Evolutionary conservation across 805 yeast species (phyloP).

Genomic region (Teunomyces gatunensis): DNA sequence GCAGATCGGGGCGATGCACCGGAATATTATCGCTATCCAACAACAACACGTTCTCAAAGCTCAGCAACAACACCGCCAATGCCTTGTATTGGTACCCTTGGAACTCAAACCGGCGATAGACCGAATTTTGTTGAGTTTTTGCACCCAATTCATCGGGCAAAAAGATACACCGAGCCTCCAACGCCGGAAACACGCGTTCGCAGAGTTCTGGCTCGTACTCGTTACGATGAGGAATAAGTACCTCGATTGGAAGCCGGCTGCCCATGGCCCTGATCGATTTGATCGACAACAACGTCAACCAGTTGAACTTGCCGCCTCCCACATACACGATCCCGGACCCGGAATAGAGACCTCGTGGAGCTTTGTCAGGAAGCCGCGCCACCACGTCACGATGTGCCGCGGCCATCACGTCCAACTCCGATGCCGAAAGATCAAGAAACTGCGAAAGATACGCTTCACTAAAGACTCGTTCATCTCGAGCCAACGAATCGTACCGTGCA

Average conservation of each 20-base stretch:
- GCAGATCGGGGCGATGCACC: slow-evolving; percentile 56
- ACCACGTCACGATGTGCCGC: slow-evolving; percentile 48
- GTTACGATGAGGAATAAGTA: slow-evolving; percentile 65
- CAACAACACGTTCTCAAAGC: slow-evolving; percentile 67
- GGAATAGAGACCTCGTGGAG: slow-evolving; percentile 34
- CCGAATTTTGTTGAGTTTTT: slow-evolving; percentile 13
- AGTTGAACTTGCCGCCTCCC: slow-evolving; percentile 78
- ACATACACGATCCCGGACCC: slow-evolving; percentile 65
- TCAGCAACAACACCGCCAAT: slow-evolving; percentile 38
- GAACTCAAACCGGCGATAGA: slow-evolving; percentile 33
- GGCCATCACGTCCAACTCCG: slow-evolving; percentile 44
- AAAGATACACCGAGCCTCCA: slow-evolving; percentile 39
- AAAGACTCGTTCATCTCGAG: slow-evolving; percentile 31
- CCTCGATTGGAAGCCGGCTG: slow-evolving; percentile 74
- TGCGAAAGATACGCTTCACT: slow-evolving; percentile 52
- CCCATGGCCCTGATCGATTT: slow-evolving; percentile 65
- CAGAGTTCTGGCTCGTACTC: slow-evolving; percentile 70
- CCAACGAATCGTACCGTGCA: slow-evolving; percentile 44
- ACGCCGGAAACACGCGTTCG: slow-evolving; percentile 34
- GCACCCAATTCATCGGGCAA: slow-evolving; percentile 29
- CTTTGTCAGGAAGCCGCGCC: slow-evolving; percentile 39
- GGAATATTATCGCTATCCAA: slow-evolving; percentile 80
- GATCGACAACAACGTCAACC: slow-evolving; percentile 66
- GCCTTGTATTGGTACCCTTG: slow-evolving; percentile 45
- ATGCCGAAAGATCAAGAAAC: slow-evolving; percentile 45